phyloP scores from a whole-genome alignment of 1,284 basidiomycete genomes.

The Naganishia sp. region DNA sequence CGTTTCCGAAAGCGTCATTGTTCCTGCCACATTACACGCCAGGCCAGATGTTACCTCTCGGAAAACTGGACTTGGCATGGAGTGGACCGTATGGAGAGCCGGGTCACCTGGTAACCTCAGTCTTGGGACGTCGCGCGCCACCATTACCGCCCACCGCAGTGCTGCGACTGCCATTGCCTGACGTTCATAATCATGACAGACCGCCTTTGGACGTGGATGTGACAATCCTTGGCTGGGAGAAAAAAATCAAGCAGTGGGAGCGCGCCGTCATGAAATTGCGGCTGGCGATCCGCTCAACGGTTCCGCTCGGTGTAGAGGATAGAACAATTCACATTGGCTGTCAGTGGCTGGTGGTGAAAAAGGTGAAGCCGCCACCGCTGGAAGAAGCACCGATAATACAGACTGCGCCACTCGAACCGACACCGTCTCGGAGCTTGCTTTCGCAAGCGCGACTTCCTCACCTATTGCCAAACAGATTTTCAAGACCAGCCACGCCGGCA shows the following conservation, averaged over 20 bases:
- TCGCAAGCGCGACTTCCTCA: slow-evolving; percentile 19
- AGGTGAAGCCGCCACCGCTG: slow-evolving; percentile 9
- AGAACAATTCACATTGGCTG: slow-evolving; percentile 16
- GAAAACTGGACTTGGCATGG: slow-evolving; percentile 80
- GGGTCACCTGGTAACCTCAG: slow-evolving; percentile 75
- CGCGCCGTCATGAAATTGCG: slow-evolving; percentile 15
- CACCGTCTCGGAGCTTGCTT: slow-evolving; percentile 10
- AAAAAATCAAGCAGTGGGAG: neutral
- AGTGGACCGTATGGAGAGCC: slow-evolving; percentile 63
- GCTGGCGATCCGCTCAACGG: slow-evolving; percentile 9
- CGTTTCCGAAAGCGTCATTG: slow-evolving; percentile 47
- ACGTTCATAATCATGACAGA: neutral
- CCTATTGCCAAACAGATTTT: slow-evolving; percentile 16
- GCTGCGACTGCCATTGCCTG: slow-evolving; percentile 6
- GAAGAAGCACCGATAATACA: slow-evolving; percentile 6
- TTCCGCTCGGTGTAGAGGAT: slow-evolving; percentile 5
- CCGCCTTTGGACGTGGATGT: slow-evolving; percentile 15
- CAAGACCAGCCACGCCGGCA: slow-evolving; percentile 9
- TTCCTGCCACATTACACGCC: slow-evolving; percentile 62
- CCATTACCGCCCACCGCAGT: neutral
- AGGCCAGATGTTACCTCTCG: slow-evolving; percentile 72
- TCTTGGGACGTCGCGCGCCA: slow-evolving; percentile 47
- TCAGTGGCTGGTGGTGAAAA: slow-evolving; percentile 22
- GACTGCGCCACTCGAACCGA: slow-evolving; percentile 8
- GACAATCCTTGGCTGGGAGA: slow-evolving; percentile 21